These are phyloP conservation scores for Akanthomyces dipterigenus DNA, from an alignment of 2,329 filamentous ascomycete species.

Conservation along the genomic window DNA sequence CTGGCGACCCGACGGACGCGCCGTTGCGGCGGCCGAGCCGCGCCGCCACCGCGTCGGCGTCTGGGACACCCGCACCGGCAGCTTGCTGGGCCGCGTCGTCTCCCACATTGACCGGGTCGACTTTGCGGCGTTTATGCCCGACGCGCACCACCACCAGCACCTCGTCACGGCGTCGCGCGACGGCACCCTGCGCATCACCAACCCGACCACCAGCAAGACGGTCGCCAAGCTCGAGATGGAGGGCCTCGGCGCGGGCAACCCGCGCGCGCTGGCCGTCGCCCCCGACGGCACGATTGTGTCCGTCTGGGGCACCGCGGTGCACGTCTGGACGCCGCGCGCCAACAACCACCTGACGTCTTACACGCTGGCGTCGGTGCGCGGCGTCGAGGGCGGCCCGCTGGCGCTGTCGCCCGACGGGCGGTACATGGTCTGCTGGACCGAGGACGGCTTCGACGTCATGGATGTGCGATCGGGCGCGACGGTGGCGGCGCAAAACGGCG, in stretches of 20 bases:
- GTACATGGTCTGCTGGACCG: conserved; percentile 33
- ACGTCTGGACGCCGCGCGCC: conserved; percentile 29
- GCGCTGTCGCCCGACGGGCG: conserved; percentile 31
- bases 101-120: conserved; percentile 31
- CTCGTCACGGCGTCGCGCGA: conserved; percentile 32
- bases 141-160: too few relatives aligned
- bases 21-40: conserved; percentile 25
- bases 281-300: conserved; percentile 29
- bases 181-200: conserved; percentile 31
- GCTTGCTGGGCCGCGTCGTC: conserved; percentile 24
- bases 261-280: conserved; percentile 28
- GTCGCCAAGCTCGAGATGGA: conserved; percentile 30
- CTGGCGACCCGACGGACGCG: conserved; percentile 27
- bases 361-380: conserved; percentile 27
- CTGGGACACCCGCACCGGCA: conserved; percentile 25
- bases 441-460: conserved; percentile 35
- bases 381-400: conserved; percentile 34
- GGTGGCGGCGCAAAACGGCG: conserved; percentile 20
- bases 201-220: conserved; percentile 26
- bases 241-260: conserved; percentile 18
- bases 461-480: conserved; percentile 29
- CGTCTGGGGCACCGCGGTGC: conserved; percentile 32
- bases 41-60: conserved; percentile 23
- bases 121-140: conserved; percentile 29
- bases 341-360: conserved; percentile 30